Evolutionary conservation across 2,329 filamentous ascomycete species (phyloP).

Genomic region (Aureobasidium sp.): DNA sequence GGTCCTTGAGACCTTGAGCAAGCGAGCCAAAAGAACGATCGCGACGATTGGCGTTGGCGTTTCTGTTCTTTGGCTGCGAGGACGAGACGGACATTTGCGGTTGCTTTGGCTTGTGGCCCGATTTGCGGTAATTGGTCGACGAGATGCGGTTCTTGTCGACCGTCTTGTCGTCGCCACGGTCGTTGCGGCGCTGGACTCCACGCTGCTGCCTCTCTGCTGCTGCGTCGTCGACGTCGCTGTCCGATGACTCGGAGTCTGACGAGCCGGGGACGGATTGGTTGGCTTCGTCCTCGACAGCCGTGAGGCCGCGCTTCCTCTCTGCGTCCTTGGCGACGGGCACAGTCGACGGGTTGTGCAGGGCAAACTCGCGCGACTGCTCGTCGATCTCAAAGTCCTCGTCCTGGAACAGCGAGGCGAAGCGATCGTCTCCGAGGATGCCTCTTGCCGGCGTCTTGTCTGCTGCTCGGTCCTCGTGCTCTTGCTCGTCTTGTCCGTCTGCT

Average conservation of each 20-base stretch:
- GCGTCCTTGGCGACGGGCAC: conserved; percentile 33
- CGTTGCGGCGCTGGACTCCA: conserved; percentile 32
- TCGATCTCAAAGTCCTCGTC: conserved; percentile 91
- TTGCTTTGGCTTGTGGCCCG: conserved; percentile 38
- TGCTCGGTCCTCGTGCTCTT: conserved; percentile 36
- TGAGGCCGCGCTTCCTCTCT: conserved; percentile 44
- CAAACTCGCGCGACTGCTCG: conserved; percentile 81
- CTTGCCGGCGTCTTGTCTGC: conserved; percentile 22
- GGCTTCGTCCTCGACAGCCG: conserved; percentile 54
- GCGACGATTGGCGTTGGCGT: conserved; percentile 28
- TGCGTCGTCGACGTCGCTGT: conserved; percentile 24
- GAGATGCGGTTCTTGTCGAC: conserved; percentile 51
- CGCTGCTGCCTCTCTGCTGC: conserved; percentile 29
- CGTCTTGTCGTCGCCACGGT: conserved; percentile 26
- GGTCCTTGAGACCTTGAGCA: conserved; percentile 36
- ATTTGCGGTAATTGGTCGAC: conserved; percentile 57
- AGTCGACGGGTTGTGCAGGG: conserved; percentile 81
- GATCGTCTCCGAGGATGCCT: conserved; percentile 68
- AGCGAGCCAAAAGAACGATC: conserved; percentile 54
- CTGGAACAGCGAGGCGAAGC: conserved; percentile 84
- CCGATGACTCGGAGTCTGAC: conserved; percentile 30
- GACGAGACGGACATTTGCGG: conserved; percentile 54
- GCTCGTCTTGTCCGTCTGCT: conserved; percentile 41
- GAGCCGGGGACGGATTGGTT: conserved; percentile 37
- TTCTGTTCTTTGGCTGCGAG: conserved; percentile 28